Percentiles rank a stretch among this genome's conserved stretches.
Evolutionary conservation across 1,284 basidiomycete species (phyloP).

Genomic region (Cryptococcus sp.): DNA sequence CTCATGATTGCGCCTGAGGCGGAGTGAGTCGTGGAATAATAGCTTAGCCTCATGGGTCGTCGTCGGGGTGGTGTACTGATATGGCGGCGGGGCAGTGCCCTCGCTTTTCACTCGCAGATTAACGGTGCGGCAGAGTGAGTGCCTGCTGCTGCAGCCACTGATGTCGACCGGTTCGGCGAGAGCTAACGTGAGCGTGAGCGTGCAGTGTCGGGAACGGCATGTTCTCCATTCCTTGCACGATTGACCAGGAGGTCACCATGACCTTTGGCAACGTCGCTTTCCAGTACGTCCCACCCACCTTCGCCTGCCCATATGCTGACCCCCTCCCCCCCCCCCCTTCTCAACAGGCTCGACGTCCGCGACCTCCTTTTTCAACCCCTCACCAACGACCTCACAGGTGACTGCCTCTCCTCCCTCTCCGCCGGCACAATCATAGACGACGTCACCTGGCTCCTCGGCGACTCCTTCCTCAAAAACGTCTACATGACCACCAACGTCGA

Average conservation of each 20-base stretch:
- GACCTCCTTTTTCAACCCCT: constrained; percentile 71
- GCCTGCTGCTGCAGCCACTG: background rate
- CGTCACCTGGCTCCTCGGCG: constrained; percentile 63
- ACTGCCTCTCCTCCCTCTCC: constrained; percentile 71
- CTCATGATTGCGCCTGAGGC: constrained; percentile 48
- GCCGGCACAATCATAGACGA: constrained; percentile 61
- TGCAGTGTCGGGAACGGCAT: constrained; percentile 60
- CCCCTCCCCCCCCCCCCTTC: background rate
- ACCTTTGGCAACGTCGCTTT: constrained; percentile 57
- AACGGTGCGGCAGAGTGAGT: constrained; percentile 54
- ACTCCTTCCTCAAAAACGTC: constrained; percentile 31
- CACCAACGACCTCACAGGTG: constrained; percentile 59
- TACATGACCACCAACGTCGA: constrained; percentile 27
- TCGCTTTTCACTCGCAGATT: constrained; percentile 60
- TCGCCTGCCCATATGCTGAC: no score
- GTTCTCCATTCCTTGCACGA: constrained; percentile 75
- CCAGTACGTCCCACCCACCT: constrained; percentile 14
- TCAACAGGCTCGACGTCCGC: constrained; percentile 19
- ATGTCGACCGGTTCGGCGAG: background rate
- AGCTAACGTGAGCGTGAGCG: background rate
- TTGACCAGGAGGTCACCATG: constrained; percentile 62
- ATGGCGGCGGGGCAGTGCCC: constrained; percentile 49
- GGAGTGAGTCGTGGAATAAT: constrained; percentile 15
- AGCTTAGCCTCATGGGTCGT: background rate
- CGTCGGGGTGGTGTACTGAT: background rate